Base-by-base conservation (phyloP, 1,284 basidiomycete species). In the Xerocomus tenax region DNA sequence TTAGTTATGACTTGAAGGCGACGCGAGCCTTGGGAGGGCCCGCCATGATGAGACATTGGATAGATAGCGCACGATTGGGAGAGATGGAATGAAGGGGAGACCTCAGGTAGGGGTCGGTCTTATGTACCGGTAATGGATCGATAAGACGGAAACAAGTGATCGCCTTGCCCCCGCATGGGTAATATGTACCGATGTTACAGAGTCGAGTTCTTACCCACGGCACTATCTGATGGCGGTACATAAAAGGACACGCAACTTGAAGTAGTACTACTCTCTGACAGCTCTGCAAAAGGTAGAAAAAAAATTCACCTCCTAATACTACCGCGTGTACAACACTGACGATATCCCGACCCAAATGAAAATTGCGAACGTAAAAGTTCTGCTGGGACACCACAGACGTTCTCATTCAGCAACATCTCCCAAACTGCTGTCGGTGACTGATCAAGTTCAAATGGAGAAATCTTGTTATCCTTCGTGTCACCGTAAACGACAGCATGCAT, bases 401-500 rank as follows among this genome's bases (percentile, higher is more conserved):
- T 43, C 52, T 16, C 53, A 55, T 62, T 69, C 71, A 81, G 69
- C 77, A 81, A 63, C 77, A 80, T 49, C 76, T 72, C 49, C 75
- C 71, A 5, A 69, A 66, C 46, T 70, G 63, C 68, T 73, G 71
- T 65, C 76, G 75, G 62, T 76, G 71, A 47, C 21, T 4, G 40
- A 36, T 30, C 43, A 41, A 34, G 35, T 29, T 28, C n/a, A n/a
- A 52, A 35, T 42, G 38, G 16, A 18, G 45, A 13, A 30, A n/a
- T 42, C 72, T 59, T 68, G 87, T 92, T 91, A 64, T 91, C 91
- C 74, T 98, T 95, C 45, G 95, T 98, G 42, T 98, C 94, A 71
- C 98, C 96, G 76, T 98, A 98, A 39, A 98, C 94, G 54, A 98
- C 91, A 62, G 92, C 91, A 66, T 95, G 91, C 42, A 92, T 93